These are phyloP conservation scores for Microsporum ferrugineum DNA, from an alignment of 2,329 filamentous ascomycete genomes.

Conservation along the genomic window DNA sequence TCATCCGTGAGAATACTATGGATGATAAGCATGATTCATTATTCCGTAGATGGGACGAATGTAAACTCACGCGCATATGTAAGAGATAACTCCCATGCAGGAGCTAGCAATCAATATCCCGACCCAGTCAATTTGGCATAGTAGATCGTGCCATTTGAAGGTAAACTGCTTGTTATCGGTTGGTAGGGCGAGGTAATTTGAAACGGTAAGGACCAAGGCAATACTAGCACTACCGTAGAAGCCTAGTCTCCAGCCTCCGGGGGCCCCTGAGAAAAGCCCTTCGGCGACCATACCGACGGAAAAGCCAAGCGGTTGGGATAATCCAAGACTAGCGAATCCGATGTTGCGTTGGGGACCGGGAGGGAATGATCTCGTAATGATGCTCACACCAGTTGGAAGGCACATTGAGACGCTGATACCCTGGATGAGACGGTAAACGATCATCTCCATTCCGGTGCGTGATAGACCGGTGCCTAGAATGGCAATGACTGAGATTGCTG, in stretches of 20 bases:
- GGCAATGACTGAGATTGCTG: slow-evolving; percentile 31
- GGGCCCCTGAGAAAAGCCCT: slow-evolving; percentile 40
- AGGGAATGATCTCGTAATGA: slow-evolving; percentile 38
- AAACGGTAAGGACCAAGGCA: slow-evolving; percentile 15
- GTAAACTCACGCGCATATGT: slow-evolving; percentile 37
- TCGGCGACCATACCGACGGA: slow-evolving; percentile 39
- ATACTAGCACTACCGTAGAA: slow-evolving; percentile 40
- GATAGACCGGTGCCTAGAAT: slow-evolving; percentile 33
- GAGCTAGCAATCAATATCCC: slow-evolving; percentile 38
- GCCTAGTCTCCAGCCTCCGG: slow-evolving; percentile 42
- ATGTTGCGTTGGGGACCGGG: slow-evolving; percentile 38
- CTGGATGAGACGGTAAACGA: slow-evolving; percentile 36
- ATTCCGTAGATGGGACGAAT: not conserved
- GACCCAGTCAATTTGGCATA: slow-evolving; percentile 42
- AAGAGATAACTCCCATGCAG: slow-evolving; percentile 41
- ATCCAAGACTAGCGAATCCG: slow-evolving; percentile 40
- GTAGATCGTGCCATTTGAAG: slow-evolving; percentile 7
- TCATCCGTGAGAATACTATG: slow-evolving; percentile 9
- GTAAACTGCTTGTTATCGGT: slow-evolving; percentile 2
- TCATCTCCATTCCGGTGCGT: slow-evolving; percentile 30
- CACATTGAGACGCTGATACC: slow-evolving; percentile 37
- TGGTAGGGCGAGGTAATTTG: slow-evolving; percentile 6
- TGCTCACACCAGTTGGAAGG: slow-evolving; percentile 37
- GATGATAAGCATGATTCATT: not conserved
- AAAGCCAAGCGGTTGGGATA: slow-evolving; percentile 41